phyloP scores from a whole-genome alignment of 495 filamentous ascomycete genomes.

The Astrocystis sublimbata region DNA sequence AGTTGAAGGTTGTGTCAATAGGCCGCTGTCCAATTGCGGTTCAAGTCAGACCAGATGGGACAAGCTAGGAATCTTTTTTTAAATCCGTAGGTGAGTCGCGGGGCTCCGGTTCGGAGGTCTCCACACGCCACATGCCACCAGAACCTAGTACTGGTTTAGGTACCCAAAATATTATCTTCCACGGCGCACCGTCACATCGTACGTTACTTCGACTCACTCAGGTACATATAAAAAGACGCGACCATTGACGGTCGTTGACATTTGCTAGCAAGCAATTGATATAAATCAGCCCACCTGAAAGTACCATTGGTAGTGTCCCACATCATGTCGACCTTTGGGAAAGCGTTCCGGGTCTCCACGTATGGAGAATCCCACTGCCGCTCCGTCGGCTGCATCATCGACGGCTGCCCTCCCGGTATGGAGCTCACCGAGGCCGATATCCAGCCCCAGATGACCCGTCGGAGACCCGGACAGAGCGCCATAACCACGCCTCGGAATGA shows the following conservation, averaged over 20 bases:
- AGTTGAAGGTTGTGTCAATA: too few species aligned
- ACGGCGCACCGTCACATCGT: too few species aligned
- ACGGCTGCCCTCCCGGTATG: conserved; percentile 88
- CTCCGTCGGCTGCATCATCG: conserved; percentile 88
- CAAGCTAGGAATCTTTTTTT: not conserved
- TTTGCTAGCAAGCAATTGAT: not conserved
- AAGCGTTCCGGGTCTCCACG: conserved; percentile 83
- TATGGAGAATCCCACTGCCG: conserved; percentile 89
- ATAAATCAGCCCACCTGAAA: not conserved
- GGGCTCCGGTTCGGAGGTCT: conserved; percentile 12
- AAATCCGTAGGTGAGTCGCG: conserved; percentile 1
- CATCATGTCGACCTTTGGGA: conserved; percentile 88
- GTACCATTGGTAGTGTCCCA: too few species aligned
- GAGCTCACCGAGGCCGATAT: conserved; percentile 85
- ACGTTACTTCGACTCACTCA: too few species aligned
- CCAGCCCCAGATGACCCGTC: conserved; percentile 90
- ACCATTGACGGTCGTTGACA: not conserved
- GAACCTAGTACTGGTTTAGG: too few species aligned
- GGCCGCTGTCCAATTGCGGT: too few species aligned
- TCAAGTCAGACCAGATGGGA: not conserved
- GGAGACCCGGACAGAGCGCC: conserved; percentile 85
- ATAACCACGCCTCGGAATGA: conserved; percentile 93
- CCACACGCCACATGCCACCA: conserved; percentile 11
- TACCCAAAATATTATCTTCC: too few species aligned
- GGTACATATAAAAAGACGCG: too few species aligned